Evolutionary conservation across 2,329 filamentous ascomycete species (phyloP).

Genomic region (Thielaviopsis ethacetica): DNA sequence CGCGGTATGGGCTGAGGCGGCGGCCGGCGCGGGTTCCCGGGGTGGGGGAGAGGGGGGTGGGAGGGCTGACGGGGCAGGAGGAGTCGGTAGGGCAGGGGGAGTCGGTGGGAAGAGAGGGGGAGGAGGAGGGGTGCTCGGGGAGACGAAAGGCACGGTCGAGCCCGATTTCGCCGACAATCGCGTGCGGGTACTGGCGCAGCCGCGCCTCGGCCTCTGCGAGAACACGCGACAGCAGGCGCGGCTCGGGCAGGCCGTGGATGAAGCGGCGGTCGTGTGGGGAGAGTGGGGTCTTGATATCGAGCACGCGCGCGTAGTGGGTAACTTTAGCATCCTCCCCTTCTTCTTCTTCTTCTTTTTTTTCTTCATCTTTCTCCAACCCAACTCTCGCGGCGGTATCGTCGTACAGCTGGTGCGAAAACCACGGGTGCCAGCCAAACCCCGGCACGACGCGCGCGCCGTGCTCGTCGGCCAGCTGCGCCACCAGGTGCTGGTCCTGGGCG

Average conservation of each 20-base stretch:
- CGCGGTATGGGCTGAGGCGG: constrained; percentile 48
- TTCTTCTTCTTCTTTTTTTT: too few relatives aligned
- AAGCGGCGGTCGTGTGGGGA: constrained; percentile 30
- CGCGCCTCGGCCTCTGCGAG: constrained; percentile 37
- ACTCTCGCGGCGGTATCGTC: constrained; percentile 28
- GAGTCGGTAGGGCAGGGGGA: neutral
- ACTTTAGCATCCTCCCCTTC: constrained; percentile 18
- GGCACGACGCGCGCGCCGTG: constrained; percentile 31
- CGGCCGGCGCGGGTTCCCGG: constrained; percentile 57
- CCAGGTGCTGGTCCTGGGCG: constrained; percentile 57
- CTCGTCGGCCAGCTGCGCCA: constrained; percentile 40
- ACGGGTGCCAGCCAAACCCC: constrained; percentile 77
- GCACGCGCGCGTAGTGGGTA: constrained; percentile 49
- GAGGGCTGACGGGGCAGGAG: neutral
- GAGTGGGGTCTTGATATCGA: constrained; percentile 35
- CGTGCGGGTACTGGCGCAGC: constrained; percentile 40
- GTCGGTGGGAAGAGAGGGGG: neutral
- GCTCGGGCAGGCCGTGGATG: constrained; percentile 37
- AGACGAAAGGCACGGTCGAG: constrained; percentile 64
- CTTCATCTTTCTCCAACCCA: too few relatives aligned
- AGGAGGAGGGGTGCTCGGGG: constrained; percentile 26
- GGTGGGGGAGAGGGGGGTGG: constrained; percentile 32
- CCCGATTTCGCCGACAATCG: constrained; percentile 62
- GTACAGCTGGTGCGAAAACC: constrained; percentile 68
- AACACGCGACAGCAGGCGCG: constrained; percentile 41